phyloP scores from a whole-genome alignment of 768 basidiomycete genomes.

The Podaxis pistillaris region DNA sequence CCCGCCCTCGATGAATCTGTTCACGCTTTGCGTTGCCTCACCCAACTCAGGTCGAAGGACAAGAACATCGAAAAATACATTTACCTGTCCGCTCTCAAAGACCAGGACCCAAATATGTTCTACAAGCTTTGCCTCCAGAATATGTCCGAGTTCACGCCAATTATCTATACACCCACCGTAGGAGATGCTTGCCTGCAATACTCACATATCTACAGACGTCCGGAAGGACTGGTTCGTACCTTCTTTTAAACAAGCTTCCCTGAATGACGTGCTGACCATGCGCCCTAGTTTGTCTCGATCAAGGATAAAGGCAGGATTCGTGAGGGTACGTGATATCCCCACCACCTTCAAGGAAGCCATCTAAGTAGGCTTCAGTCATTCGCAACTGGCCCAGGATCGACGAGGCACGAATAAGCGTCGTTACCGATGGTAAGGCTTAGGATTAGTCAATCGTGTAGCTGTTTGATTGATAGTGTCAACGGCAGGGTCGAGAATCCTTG shows the following conservation, averaged over 20 bases:
- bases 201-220: constrained; percentile 72
- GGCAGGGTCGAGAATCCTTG: constrained; percentile 81
- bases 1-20: constrained; percentile 50
- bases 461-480: constrained; percentile 23
- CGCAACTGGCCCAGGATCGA: constrained; percentile 69
- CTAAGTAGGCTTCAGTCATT: constrained; percentile 41
- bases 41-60: constrained; percentile 75
- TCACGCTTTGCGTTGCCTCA: constrained; percentile 59
- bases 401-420: constrained; percentile 86
- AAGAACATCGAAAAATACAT: constrained; percentile 82
- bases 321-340: constrained; percentile 28
- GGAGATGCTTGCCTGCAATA: constrained; percentile 88
- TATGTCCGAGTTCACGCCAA: constrained; percentile 69
- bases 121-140: constrained; percentile 73
- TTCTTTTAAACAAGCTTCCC: not conserved
- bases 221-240: constrained; percentile 65
- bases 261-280: constrained; percentile 11
- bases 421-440: constrained; percentile 70
- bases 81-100: constrained; percentile 74
- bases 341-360: not conserved
- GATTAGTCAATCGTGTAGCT: not conserved
- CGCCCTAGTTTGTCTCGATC: constrained; percentile 66
- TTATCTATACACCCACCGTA: constrained; percentile 92
- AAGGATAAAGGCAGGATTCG: constrained; percentile 82
- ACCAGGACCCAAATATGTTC: constrained; percentile 71